phyloP scores from a whole-genome alignment of 306 rosid genomes.

The Datisca glomerata region DNA sequence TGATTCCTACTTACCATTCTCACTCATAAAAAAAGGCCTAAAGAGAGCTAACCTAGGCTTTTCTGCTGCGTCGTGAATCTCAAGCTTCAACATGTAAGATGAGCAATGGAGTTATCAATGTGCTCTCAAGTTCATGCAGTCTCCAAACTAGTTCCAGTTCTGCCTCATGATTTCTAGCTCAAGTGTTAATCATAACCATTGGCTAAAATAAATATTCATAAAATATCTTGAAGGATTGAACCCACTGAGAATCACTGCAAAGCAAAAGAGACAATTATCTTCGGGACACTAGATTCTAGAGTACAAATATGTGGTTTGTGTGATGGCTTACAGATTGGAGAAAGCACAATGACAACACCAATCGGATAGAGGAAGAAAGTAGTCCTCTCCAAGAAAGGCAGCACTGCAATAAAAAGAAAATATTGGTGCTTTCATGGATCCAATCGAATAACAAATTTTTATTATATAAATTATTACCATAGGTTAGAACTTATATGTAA shows the following conservation, averaged over 20 bases:
- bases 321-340: constrained; percentile 87
- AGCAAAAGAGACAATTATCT: constrained; percentile 8
- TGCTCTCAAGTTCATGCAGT: constrained; percentile 24
- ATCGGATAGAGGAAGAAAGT: constrained; percentile 92
- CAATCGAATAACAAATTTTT: background rate
- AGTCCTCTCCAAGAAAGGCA: constrained; percentile 94
- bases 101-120: constrained; percentile 7
- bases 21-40: no score
- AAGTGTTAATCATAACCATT: constrained; percentile 31
- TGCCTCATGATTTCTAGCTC: constrained; percentile 28
- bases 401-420: constrained; percentile 53
- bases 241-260: constrained; percentile 90
- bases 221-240: constrained; percentile 98
- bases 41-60: no score
- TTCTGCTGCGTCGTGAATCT: no score
- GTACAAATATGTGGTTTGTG: constrained; percentile 11
- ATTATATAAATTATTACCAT: background rate
- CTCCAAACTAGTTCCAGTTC: constrained; percentile 27
- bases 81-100: no score
- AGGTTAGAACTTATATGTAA: no score
- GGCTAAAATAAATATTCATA: constrained; percentile 82
- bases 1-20: no score
- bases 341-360: constrained; percentile 72
- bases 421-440: constrained; percentile 9
- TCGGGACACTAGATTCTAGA: constrained; percentile 16